Evolutionary conservation across 441 rosid species (phyloP), one percentile per base, ranked within the genome.

Genomic region (Arabidopsis lyrata): DNA sequence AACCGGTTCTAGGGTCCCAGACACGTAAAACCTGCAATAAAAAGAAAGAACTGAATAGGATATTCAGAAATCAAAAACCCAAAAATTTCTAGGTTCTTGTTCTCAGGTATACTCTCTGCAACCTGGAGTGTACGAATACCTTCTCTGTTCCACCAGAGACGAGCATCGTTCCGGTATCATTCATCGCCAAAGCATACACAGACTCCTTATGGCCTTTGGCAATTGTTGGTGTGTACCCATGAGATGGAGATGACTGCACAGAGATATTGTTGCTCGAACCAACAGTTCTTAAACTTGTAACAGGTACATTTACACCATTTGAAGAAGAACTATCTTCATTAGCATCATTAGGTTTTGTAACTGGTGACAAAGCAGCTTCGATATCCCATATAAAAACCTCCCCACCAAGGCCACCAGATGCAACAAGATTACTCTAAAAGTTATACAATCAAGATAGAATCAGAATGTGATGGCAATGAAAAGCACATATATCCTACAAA

Each of bases 331-430:
- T 95, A 59, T 90, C 95, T 80, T 96, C 97, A 74, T 68, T 81
- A n/a, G 80, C 66, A 80, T 90, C 97, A 77, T 78, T 82, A 31
- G 97, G 77, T 80, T 91, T 91, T 50, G 92, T 82, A 47, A 86
- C 74, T 48, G 99, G 97, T 66, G 90, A 75, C 63, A 87, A 80
- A 22, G 93, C 91, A 56, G 97, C 90, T 83, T 95, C 99, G 42
- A 93, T 81, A 79, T 95, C 98, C 99, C 99, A 95, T 76, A 93
- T 70, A 49, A 87, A 91, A 79, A 95, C 98, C 87, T 95, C 99
- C 84, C 97, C 97, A 49, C 98, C 99, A 88, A 95, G 99, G 79
- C 97, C 99, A 85, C 97, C 96, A 78, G 99, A 95, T 79, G 97
- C 99, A 90, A 95, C 90, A 77, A 88, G 75, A 85, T 88, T 90